These are phyloP conservation scores for Sporothrix humicola DNA, from an alignment of 2,329 filamentous ascomycete species.

Conservation along the genomic window DNA sequence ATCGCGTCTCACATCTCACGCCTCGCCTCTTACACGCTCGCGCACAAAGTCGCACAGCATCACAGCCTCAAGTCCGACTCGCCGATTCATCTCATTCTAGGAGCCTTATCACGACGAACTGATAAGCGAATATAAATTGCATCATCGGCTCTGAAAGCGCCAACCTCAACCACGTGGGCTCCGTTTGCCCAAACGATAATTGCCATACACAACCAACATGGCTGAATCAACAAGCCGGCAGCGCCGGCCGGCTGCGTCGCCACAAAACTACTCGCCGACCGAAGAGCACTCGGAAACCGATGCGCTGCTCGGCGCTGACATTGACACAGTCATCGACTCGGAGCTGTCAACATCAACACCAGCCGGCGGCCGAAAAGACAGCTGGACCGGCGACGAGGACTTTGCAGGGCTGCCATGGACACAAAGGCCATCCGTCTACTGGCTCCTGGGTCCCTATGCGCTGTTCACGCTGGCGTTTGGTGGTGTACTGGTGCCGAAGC, in stretches of 20 bases:
- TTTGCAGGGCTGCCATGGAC: conserved; percentile 68
- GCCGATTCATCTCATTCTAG: neutral
- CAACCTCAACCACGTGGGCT: neutral
- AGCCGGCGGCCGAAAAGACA: conserved; percentile 34
- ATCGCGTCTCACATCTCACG: conserved; percentile 2
- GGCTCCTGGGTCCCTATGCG: conserved; percentile 80
- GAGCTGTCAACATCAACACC: conserved; percentile 6
- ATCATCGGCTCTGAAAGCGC: neutral
- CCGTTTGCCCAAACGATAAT: neutral
- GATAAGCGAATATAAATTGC: neutral
- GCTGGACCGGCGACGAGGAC: conserved; percentile 61
- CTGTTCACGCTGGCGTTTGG: conserved; percentile 87
- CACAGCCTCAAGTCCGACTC: conserved; percentile 8
- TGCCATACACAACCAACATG: neutral
- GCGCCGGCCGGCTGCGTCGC: conserved; percentile 15
- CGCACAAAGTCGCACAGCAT: neutral
- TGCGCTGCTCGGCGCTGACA: conserved; percentile 29
- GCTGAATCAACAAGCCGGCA: neutral
- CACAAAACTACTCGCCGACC: neutral
- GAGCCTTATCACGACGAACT: neutral
- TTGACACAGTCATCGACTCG: neutral
- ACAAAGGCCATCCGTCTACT: conserved; percentile 72
- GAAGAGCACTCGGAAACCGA: conserved; percentile 29
- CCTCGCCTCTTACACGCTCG: neutral
- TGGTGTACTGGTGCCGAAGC: conserved; percentile 80